Percentiles rank a stretch among this genome's conserved stretches.
These are phyloP conservation scores for Trichoderma atrobrunneum DNA, from an alignment of 2,329 filamentous ascomycete genomes.

Conservation along the genomic window DNA sequence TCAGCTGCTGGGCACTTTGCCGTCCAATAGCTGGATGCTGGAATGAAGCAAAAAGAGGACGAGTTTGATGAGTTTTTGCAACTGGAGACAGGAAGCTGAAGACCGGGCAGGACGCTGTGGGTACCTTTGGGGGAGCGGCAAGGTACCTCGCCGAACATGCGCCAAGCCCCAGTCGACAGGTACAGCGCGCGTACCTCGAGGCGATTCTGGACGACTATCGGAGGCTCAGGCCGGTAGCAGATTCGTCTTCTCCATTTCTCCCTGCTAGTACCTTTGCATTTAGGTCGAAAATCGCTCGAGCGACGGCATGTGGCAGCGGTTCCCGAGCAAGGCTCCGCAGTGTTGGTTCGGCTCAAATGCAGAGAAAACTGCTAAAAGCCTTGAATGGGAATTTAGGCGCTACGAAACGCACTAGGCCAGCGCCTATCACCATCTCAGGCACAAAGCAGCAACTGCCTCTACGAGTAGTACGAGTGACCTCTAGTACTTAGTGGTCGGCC, in stretches of 20 bases:
- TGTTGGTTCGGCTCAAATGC: neutral
- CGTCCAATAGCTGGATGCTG: neutral
- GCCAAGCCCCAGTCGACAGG: neutral
- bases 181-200: neutral
- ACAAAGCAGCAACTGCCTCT: neutral
- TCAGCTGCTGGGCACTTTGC: constrained; percentile 1
- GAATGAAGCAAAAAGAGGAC: neutral
- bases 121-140: neutral
- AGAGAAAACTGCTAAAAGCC: neutral
- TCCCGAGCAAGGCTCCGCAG: neutral
- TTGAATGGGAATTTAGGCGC: neutral
- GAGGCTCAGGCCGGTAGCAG: neutral
- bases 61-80: neutral
- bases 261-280: neutral
- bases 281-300: neutral
- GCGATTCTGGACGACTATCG: neutral
- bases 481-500: no score
- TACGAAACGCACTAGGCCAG: neutral
- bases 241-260: neutral
- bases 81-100: neutral
- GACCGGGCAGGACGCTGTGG: neutral
- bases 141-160: neutral
- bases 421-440: neutral
- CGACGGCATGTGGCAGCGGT: constrained; percentile 3
- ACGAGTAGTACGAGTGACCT: neutral